Evolutionary conservation across 768 basidiomycete species (phyloP).

Genomic region (Suillus lakei): DNA sequence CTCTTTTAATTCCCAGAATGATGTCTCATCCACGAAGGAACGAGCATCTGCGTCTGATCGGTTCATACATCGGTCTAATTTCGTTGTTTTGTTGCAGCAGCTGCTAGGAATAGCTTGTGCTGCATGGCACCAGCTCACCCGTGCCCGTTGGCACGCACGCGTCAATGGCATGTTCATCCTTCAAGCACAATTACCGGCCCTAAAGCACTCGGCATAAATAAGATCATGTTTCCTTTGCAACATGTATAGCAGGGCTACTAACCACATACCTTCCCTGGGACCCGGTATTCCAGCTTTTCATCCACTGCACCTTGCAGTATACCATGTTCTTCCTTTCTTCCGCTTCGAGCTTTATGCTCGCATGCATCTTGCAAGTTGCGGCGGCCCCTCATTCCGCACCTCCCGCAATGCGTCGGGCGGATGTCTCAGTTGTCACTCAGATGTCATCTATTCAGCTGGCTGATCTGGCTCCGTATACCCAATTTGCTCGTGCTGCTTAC

Average conservation of each 20-base stretch:
- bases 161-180: background rate
- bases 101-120: background rate
- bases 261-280: background rate
- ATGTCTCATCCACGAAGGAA: background rate
- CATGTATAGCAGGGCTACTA: background rate
- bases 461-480: conserved; percentile 49
- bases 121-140: background rate
- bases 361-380: conserved; percentile 4
- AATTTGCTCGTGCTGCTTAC: conserved; percentile 62
- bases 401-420: conserved; percentile 1
- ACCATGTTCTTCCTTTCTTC: conserved; percentile 4
- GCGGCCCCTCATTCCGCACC: conserved; percentile 9
- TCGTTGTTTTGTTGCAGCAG: background rate
- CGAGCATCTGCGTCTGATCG: background rate
- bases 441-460: conserved; percentile 38
- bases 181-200: background rate
- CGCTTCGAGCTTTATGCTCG: background rate
- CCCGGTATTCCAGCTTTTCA: background rate
- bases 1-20: background rate
- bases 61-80: background rate
- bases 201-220: background rate
- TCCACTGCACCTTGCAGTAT: no score
- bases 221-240: background rate
- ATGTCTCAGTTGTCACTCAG: conserved; percentile 22
- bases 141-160: background rate